These are phyloP conservation scores for Plasmopara muralis DNA, from an alignment of 352 stramenopile genomes.

Conservation along the genomic window DNA sequence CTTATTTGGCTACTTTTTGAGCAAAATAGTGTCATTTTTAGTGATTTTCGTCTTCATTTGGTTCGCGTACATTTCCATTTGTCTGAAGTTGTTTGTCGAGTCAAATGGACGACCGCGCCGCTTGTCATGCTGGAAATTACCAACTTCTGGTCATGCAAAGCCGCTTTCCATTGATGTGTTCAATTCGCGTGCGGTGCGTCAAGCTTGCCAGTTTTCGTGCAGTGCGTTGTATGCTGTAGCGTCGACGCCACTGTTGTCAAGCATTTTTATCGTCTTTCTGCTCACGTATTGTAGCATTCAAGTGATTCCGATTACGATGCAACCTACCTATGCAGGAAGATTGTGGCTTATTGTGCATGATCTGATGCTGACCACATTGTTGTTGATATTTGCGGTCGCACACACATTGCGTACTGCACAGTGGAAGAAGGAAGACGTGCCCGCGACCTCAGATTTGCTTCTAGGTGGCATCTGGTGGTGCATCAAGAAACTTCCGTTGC, in stretches of 20 bases:
- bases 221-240: slow-evolving; percentile 59
- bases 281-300: slow-evolving; percentile 47
- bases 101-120: slow-evolving; percentile 51
- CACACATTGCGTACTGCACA: slow-evolving; percentile 55
- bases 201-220: slow-evolving; percentile 70
- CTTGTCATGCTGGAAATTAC: slow-evolving; percentile 53
- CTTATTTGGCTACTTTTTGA: slow-evolving; percentile 53
- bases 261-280: slow-evolving; percentile 42
- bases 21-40: slow-evolving; percentile 45
- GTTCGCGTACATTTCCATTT: slow-evolving; percentile 62
- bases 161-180: slow-evolving; percentile 60
- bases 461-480: slow-evolving; percentile 41
- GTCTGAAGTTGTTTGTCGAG: slow-evolving; percentile 59
- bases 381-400: slow-evolving; percentile 62
- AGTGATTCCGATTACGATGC: slow-evolving; percentile 51
- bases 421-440: slow-evolving; percentile 70
- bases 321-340: slow-evolving; percentile 57
- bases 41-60: slow-evolving; percentile 61
- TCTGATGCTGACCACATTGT: slow-evolving; percentile 47
- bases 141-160: slow-evolving; percentile 43
- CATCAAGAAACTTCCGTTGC: slow-evolving; percentile 39
- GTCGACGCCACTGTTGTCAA: slow-evolving; percentile 64
- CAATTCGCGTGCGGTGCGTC: slow-evolving; percentile 62
- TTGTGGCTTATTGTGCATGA: slow-evolving; percentile 63
- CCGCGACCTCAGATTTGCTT: slow-evolving; percentile 44